phyloP scores from a whole-genome alignment of 164 flowering plant species.

The Paratinospora sagittata region DNA sequence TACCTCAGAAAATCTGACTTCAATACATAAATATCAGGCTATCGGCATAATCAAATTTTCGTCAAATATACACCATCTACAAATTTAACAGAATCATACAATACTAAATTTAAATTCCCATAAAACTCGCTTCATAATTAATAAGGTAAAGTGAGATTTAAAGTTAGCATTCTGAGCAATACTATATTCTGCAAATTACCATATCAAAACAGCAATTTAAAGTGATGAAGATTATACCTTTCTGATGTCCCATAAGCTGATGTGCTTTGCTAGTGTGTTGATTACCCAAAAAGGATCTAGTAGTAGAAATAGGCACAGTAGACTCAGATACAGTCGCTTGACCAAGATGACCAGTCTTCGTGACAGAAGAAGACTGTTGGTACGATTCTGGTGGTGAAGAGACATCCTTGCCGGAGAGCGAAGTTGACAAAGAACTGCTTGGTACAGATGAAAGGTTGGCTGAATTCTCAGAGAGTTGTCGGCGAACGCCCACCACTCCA shows the following conservation, averaged over 20 bases:
- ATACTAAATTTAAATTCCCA: neutral
- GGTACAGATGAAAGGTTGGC: slow-evolving; percentile 38
- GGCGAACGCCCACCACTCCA: slow-evolving; percentile 83
- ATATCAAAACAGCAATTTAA: neutral
- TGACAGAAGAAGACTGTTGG: slow-evolving; percentile 28
- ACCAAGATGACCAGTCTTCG: slow-evolving; percentile 41
- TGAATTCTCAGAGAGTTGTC: slow-evolving; percentile 44
- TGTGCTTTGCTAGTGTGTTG: slow-evolving; percentile 48
- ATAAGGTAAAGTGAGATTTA: neutral
- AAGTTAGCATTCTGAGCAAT: neutral
- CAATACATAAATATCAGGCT: neutral
- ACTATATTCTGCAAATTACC: neutral
- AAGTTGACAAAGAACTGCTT: slow-evolving; percentile 34
- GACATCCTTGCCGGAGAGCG: slow-evolving; percentile 32
- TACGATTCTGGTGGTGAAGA: slow-evolving; percentile 35
- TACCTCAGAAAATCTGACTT: neutral
- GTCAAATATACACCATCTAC: neutral
- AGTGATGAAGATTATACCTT: slow-evolving; percentile 40
- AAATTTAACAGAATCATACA: neutral
- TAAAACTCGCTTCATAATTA: neutral
- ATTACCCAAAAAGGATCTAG: slow-evolving; percentile 39
- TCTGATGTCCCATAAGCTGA: slow-evolving; percentile 66
- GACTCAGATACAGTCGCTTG: slow-evolving; percentile 38
- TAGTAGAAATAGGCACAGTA: slow-evolving; percentile 27
- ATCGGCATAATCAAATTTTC: neutral